A percentile compares a stretch with the other conserved stretches of the same genome.
phyloP scores from a whole-genome alignment of 306 rosid species.

The Quercus gilva region DNA sequence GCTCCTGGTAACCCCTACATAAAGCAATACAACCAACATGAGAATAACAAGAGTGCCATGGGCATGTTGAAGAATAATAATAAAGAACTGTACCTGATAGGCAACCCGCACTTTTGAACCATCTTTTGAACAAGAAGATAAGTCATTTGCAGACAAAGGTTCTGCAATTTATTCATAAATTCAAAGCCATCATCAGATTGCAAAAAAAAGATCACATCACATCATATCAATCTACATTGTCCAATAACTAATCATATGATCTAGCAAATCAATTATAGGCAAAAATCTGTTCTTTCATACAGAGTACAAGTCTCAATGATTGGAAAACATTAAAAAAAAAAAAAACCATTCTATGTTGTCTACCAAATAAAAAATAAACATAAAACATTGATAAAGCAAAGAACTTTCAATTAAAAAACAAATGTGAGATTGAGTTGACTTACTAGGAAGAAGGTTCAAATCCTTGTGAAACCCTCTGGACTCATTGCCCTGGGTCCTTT shows the following conservation, averaged over 20 bases:
- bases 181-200: slow-evolving; percentile 17
- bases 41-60: slow-evolving; percentile 18
- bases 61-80: slow-evolving; percentile 12
- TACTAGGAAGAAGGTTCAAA: slow-evolving; percentile 71
- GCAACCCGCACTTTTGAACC: slow-evolving; percentile 84
- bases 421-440: slow-evolving; percentile 27
- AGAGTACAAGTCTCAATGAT: not conserved
- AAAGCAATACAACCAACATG: slow-evolving; percentile 15
- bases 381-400: not conserved
- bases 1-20: slow-evolving; percentile 85
- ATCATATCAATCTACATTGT: slow-evolving; percentile 13
- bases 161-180: slow-evolving; percentile 45
- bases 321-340: not conserved
- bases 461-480: slow-evolving; percentile 55
- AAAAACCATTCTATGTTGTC: not conserved
- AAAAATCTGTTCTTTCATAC: not conserved
- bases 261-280: not conserved
- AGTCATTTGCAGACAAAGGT: slow-evolving; percentile 56
- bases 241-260: not conserved
- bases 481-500: slow-evolving; percentile 27
- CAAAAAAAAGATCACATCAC: not conserved
- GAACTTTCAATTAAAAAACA: not conserved
- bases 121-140: slow-evolving; percentile 39
- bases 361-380: slow-evolving; percentile 4
- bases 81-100: slow-evolving; percentile 61